Conservation (phyloP, 2,329 filamentous ascomycete species). For the Diplodia mutila region DNA sequence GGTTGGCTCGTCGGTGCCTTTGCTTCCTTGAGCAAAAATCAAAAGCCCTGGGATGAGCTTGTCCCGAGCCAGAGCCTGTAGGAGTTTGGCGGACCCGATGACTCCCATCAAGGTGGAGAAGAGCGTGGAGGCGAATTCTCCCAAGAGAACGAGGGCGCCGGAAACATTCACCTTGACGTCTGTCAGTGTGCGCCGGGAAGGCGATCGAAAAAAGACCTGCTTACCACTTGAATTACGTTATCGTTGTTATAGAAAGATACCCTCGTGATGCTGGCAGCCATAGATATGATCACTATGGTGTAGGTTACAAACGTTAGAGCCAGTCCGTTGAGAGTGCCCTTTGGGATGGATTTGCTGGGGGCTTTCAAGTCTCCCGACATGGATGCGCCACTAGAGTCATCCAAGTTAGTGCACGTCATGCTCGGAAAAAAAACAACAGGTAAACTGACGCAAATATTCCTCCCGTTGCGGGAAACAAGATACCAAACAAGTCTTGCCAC, state of each 20-base stretch:
- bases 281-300: constrained; percentile 73
- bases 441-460: constrained; percentile 59
- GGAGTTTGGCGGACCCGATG: constrained; percentile 80
- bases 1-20: constrained; percentile 72
- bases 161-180: constrained; percentile 69
- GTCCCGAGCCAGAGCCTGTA: constrained; percentile 82
- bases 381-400: constrained; percentile 68
- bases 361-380: constrained; percentile 88
- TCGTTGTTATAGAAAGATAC: constrained; percentile 73
- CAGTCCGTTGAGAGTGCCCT: constrained; percentile 79
- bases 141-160: constrained; percentile 71
- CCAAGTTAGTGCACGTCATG: neutral
- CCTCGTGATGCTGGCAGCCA: constrained; percentile 76
- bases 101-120: constrained; percentile 89
- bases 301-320: constrained; percentile 77
- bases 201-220: constrained; percentile 28
- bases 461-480: constrained; percentile 75
- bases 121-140: constrained; percentile 79
- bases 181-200: neutral
- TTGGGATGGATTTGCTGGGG: constrained; percentile 82
- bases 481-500: constrained; percentile 83
- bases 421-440: neutral
- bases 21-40: constrained; percentile 74
- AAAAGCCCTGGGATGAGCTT: constrained; percentile 75
- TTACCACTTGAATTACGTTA: constrained; percentile 75